Evolutionary conservation across 2,329 filamentous ascomycete species (phyloP).

Genomic region (Lasiodiplodia hormozganensis): DNA sequence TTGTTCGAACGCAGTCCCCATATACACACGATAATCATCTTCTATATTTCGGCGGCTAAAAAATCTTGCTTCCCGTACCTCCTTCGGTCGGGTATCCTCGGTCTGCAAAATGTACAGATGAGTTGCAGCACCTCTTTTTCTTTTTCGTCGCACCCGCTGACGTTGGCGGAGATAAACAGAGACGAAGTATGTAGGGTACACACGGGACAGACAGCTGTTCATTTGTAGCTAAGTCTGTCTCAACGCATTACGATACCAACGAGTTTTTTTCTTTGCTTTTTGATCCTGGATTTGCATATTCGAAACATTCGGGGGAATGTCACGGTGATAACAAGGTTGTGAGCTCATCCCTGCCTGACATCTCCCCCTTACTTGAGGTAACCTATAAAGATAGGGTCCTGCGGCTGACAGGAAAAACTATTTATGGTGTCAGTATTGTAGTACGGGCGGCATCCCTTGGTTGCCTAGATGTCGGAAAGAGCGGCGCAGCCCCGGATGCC

Average conservation of each 20-base stretch:
- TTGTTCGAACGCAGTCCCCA: not conserved
- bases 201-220: not conserved
- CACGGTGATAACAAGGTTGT: not conserved
- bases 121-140: not conserved
- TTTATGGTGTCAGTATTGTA: not conserved
- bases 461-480: not conserved
- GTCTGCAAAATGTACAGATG: slow-evolving; percentile 3
- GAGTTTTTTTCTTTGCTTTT: not conserved
- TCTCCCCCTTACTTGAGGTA: not conserved
- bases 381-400: not conserved
- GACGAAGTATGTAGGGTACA: slow-evolving; percentile 1
- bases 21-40: not conserved
- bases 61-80: not conserved
- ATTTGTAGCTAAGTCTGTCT: not conserved
- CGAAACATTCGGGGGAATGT: not conserved
- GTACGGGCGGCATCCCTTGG: not conserved
- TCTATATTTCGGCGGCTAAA: not conserved
- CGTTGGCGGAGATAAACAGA: not conserved
- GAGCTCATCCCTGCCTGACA: not conserved
- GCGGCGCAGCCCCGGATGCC: too few species aligned
- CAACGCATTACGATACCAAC: slow-evolving; percentile 6
- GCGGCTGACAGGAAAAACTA: not conserved
- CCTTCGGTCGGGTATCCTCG: not conserved
- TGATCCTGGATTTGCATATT: not conserved
- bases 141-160: not conserved